These are phyloP conservation scores for Lecanoromycetidae sp. DNA, from an alignment of 2,329 filamentous ascomycete species.

Conservation along the genomic window DNA sequence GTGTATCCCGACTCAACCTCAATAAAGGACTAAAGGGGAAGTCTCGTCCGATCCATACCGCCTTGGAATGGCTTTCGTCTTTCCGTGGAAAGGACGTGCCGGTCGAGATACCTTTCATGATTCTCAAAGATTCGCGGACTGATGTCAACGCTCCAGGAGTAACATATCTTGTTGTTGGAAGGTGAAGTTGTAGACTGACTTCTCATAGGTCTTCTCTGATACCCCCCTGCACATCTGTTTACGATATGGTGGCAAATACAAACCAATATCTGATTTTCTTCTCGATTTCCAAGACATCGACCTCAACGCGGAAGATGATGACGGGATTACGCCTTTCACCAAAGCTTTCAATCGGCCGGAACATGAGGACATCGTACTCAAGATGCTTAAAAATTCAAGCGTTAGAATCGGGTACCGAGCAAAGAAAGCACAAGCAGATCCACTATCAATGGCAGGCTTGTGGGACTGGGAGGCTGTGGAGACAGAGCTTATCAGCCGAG, in stretches of 20 bases:
- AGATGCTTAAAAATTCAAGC: background rate
- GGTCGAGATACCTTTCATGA: background rate
- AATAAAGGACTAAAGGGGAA: background rate
- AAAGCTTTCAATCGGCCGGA: background rate
- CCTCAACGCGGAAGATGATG: background rate
- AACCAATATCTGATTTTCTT: background rate
- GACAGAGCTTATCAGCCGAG: background rate
- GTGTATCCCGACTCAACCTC: background rate
- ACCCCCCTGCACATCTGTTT: background rate
- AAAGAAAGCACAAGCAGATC: background rate
- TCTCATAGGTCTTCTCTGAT: background rate
- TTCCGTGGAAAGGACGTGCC: too few species aligned
- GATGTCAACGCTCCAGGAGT: background rate
- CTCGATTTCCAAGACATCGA: background rate
- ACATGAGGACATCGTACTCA: background rate
- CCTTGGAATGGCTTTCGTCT: background rate
- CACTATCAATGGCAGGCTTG: background rate
- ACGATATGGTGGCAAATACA: background rate
- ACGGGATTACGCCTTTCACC: background rate
- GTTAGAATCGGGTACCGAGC: background rate
- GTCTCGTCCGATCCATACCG: background rate
- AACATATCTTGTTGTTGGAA: background rate
- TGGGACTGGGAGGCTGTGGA: background rate
- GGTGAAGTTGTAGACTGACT: background rate
- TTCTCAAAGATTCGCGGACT: background rate